Evolutionary conservation across 768 basidiomycete species (phyloP).

Genomic region (Sistotremastrum niveocremeum): DNA sequence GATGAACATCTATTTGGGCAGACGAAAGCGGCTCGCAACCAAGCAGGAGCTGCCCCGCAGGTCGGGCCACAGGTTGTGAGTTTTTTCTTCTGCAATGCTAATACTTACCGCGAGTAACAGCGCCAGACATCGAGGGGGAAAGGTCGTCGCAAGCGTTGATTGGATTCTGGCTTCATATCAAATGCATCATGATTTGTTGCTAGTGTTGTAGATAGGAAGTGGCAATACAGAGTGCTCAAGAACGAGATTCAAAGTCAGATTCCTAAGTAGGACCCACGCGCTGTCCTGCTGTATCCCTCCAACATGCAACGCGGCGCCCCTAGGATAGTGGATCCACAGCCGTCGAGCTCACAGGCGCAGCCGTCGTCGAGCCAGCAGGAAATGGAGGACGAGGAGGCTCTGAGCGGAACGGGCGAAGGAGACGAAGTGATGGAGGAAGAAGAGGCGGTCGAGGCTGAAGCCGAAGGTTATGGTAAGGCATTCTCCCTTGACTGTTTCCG

Average conservation of each 20-base stretch:
- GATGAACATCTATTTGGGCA: too few relatives aligned
- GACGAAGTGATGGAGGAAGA: conserved; percentile 71
- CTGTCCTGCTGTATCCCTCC: not conserved
- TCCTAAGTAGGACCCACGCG: not conserved
- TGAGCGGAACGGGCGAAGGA: conserved; percentile 44
- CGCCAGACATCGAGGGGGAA: too few relatives aligned
- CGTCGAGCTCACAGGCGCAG: conserved; percentile 1
- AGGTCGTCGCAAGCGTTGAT: too few relatives aligned
- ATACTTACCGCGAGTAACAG: too few relatives aligned
- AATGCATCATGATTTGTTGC: too few relatives aligned
- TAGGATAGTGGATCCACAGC: not conserved
- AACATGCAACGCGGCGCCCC: not conserved
- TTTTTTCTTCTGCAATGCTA: too few relatives aligned
- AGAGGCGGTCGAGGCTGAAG: conserved; percentile 61
- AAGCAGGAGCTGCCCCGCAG: too few relatives aligned
- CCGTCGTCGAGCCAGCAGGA: conserved; percentile 28
- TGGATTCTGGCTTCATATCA: too few relatives aligned
- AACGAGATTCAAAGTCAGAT: not conserved
- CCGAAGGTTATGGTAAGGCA: conserved; percentile 34
- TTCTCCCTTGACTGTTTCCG: conserved; percentile 5
- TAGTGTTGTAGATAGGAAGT: too few relatives aligned
- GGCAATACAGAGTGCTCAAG: too few relatives aligned
- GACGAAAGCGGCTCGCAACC: too few relatives aligned
- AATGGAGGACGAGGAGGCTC: conserved; percentile 47
- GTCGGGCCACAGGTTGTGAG: too few relatives aligned